Evolutionary conservation across 208 protist species (phyloP), one percentile per base, ranked within the genome.

Genomic region (Acanthamoeba culbertsoni): DNA sequence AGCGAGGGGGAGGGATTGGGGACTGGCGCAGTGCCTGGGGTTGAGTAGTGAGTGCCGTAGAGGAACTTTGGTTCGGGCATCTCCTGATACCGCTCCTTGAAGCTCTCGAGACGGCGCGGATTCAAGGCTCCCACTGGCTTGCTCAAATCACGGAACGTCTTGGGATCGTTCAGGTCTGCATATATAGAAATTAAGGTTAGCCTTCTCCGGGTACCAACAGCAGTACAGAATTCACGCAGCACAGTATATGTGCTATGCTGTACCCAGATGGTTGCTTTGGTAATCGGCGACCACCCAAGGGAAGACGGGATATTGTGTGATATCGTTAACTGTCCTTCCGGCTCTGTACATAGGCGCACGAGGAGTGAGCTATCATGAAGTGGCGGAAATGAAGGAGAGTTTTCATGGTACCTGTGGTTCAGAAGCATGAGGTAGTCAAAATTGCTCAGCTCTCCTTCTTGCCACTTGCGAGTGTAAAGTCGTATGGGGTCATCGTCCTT

Each of bases 1-100:
- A n/a, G n/a, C n/a, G n/a, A n/a, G n/a, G n/a, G n/a, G n/a, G n/a
- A n/a, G n/a, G n/a, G n/a, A n/a, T n/a, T n/a, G 23, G 14, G 16
- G 23, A n/a, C 16, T 59, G 77, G 18, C 12, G 63, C 20, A 10
- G 20, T 57, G 28, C 77, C 98, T 0, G 98, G 98, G n/a, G 97
- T 98, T 18, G 97, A 98, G 94, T 99, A 99, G 95, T 99, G 98
- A 6, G 98, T 98, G 3, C 98, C 98, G 92, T 98, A 99, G 0
- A 99, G 94, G 59, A 98, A 98, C 45, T 93, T 55, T 16, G 55
- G 51, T 16, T 95, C 93, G 12, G 96, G 96, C 62, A 97, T 97
- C n/a, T 97, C 94, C 33, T 94, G 33, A 42, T 96, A 97, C 18
- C 95, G 75, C 33, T 94, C 93, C n/a, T 86, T 86, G 35, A 99